phyloP scores from a whole-genome alignment of 2,329 filamentous ascomycete species.

The Nannizziopsis arthrosporioides region DNA sequence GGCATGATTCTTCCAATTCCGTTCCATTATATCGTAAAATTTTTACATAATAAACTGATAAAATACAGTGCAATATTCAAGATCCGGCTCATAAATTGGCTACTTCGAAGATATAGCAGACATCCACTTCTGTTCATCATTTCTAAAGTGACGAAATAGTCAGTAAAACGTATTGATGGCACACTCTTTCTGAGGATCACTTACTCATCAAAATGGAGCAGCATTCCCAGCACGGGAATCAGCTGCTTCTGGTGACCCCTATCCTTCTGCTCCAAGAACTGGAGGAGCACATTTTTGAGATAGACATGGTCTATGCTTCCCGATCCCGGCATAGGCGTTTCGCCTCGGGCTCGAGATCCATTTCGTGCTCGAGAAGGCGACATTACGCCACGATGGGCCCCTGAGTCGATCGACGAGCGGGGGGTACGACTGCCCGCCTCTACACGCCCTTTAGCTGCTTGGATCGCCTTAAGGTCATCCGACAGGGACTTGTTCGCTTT shows the following conservation, averaged over 20 bases:
- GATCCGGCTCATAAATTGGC: neutral
- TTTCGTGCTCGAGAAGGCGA: slow-evolving; percentile 18
- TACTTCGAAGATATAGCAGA: slow-evolving; percentile 52
- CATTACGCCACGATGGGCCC: slow-evolving; percentile 26
- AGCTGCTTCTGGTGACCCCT: slow-evolving; percentile 57
- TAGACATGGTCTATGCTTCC: slow-evolving; percentile 49
- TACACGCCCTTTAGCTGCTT: slow-evolving; percentile 20
- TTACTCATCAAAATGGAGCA: slow-evolving; percentile 54
- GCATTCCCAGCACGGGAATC: slow-evolving; percentile 53
- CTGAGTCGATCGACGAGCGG: slow-evolving; percentile 48
- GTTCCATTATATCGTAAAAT: too few species aligned
- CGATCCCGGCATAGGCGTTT: slow-evolving; percentile 26
- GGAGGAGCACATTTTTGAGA: slow-evolving; percentile 54
- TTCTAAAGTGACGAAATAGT: slow-evolving; percentile 30
- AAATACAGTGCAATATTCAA: neutral
- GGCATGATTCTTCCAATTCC: too few species aligned
- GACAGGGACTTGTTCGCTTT: slow-evolving; percentile 53
- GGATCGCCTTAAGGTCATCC: slow-evolving; percentile 43
- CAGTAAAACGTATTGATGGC: neutral
- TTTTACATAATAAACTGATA: neutral
- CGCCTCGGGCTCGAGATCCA: slow-evolving; percentile 24
- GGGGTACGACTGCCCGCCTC: slow-evolving; percentile 43
- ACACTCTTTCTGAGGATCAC: slow-evolving; percentile 17
- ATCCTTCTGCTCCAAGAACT: slow-evolving; percentile 55
- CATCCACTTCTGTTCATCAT: slow-evolving; percentile 80